These are phyloP conservation scores for Parachaetomium inaequale DNA, from an alignment of 495 filamentous ascomycete species.

Conservation along the genomic window DNA sequence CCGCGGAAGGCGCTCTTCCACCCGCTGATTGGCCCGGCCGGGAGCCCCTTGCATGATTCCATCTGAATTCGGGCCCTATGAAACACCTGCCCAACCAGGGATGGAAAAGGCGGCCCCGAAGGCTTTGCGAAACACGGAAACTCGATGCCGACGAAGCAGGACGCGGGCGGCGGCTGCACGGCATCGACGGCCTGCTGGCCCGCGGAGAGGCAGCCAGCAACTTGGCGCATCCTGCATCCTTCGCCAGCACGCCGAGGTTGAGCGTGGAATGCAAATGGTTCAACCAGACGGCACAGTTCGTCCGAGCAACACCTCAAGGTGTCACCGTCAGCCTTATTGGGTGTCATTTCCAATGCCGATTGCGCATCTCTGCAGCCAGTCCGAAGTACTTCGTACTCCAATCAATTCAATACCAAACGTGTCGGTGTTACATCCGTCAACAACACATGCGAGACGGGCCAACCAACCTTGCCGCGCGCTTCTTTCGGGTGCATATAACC, in stretches of 20 bases:
- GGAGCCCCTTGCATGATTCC: neutral
- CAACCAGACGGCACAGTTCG: neutral
- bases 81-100: conserved; percentile 12
- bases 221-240: neutral
- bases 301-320: neutral
- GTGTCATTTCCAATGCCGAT: neutral
- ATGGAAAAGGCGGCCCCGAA: neutral
- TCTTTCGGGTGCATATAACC: neutral
- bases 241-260: neutral
- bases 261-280: neutral
- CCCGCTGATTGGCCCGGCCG: neutral
- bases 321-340: neutral
- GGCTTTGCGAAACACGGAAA: conserved; percentile 10
- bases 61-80: neutral
- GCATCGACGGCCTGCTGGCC: neutral
- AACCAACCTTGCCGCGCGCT: conserved; percentile 10
- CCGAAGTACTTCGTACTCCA: too few relatives aligned
- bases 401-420: neutral
- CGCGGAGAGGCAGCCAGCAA: neutral
- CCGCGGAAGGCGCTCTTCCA: too few relatives aligned
- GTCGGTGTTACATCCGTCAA: neutral
- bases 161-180: conserved; percentile 8
- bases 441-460: neutral
- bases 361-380: neutral
- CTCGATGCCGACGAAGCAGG: conserved; percentile 4